Base-by-base conservation (phyloP, 495 filamentous ascomycete species). In the Podospora pseudoanserina region DNA sequence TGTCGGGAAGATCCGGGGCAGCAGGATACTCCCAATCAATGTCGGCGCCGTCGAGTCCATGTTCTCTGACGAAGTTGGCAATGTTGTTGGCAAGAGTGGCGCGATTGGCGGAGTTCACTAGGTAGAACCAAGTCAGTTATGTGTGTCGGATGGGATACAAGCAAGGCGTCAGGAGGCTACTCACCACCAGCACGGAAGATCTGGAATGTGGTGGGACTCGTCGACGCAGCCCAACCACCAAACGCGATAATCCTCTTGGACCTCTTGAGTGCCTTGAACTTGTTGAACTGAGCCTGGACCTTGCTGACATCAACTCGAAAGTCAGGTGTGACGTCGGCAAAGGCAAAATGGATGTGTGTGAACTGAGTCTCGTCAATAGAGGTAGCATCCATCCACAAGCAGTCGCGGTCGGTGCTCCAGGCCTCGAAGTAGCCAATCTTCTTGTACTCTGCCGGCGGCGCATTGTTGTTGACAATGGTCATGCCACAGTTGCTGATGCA, bases 401-500 rank as follows among this genome's bases (percentile, higher is more conserved):
- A 79, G 0, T 59, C n/a, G 15, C 77, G 73, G 18, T 71, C 27
- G 32, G 54, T 2, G 28, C 70, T 73, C 57, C 44, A 81, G 11
- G 63, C 70, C 65, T 79, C 73, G 49, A 72, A 81, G 68, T 79
- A 81, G 49, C 64, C 73, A 39, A 79, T 30, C 9, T 32, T 59
- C 39, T 64, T 28, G 23, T 26, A 60, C 18, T 63, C 32, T 2
- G 65, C 67, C 0, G 72, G 70, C 2, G 71, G 20, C 2, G 28
- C 26, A 4, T 23, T 11, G 28, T 20, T 26, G 11, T 66, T 77
- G 23, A 75, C 72, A 15, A 85, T 75, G 6, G 79, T 68, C 6
- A 70, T 78, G 7, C 82, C 84, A 67, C 83, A 86, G 71, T 82
- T 82, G 20, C 74, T 82, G 34, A 84, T 80, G 73, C 84, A 86